Percentiles rank a stretch among this genome's conserved stretches.
Evolutionary conservation across 2,329 filamentous ascomycete genomes (phyloP).

Genomic region (Hypoxylon sp.): DNA sequence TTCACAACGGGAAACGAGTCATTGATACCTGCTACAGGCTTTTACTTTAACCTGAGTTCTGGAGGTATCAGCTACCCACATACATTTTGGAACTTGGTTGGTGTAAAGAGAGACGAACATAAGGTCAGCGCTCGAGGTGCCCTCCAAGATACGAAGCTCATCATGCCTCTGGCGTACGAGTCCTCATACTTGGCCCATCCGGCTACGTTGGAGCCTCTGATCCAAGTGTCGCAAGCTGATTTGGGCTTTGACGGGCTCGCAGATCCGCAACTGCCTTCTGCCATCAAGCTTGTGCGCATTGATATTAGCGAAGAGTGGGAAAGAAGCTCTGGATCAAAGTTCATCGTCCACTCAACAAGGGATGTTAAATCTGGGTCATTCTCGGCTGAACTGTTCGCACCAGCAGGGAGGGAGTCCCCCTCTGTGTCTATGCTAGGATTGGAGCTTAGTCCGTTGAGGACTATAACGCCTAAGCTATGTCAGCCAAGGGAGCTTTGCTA

Average conservation of each 20-base stretch:
- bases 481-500: conserved; percentile 52
- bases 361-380: conserved; percentile 32
- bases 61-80: conserved; percentile 38
- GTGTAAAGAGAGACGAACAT: conserved; percentile 32
- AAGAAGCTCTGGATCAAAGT: conserved; percentile 34
- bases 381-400: conserved; percentile 39
- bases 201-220: conserved; percentile 54
- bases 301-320: conserved; percentile 36
- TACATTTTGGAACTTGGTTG: conserved; percentile 45
- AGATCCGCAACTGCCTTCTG: conserved; percentile 33
- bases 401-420: conserved; percentile 34
- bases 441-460: conserved; percentile 35
- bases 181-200: conserved; percentile 55
- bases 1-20: conserved; percentile 55
- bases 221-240: conserved; percentile 50
- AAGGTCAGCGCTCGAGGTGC: conserved; percentile 47
- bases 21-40: conserved; percentile 49
- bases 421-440: conserved; percentile 40
- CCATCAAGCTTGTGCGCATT: conserved; percentile 41
- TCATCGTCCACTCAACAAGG: conserved; percentile 33
- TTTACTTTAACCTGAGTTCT: conserved; percentile 38
- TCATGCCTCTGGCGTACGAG: conserved; percentile 56
- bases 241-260: conserved; percentile 46
- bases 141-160: conserved; percentile 52
- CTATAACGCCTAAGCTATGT: conserved; percentile 42